These are phyloP conservation scores for Pythium dissimile DNA, from an alignment of 352 stramenopile species.

Conservation along the genomic window DNA sequence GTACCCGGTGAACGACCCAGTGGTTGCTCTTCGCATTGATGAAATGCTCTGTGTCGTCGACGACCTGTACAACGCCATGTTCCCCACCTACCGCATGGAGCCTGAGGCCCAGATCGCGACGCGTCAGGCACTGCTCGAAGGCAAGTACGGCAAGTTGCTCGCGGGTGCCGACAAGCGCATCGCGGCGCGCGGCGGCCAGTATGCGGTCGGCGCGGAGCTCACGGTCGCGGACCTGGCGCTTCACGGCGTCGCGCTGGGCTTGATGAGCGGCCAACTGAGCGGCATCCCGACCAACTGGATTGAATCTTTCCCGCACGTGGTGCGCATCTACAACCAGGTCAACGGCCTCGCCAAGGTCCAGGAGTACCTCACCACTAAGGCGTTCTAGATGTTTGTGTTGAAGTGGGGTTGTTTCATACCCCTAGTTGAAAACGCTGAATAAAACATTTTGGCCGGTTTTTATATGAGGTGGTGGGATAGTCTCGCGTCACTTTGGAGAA, in stretches of 20 bases:
- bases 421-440: not conserved
- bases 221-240: conserved; percentile 34
- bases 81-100: conserved; percentile 19
- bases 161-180: conserved; percentile 9
- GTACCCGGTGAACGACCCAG: conserved; percentile 30
- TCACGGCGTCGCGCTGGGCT: conserved; percentile 19
- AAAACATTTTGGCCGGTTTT: not conserved
- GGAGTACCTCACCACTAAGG: conserved; percentile 28
- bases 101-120: conserved; percentile 8
- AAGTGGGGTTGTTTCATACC: not conserved
- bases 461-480: no score
- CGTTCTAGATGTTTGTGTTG: conserved; percentile 2
- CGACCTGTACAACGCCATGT: conserved; percentile 17
- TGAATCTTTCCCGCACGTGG: conserved; percentile 23
- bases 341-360: conserved; percentile 31
- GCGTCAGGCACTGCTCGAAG: conserved; percentile 12
- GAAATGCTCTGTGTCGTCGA: conserved; percentile 24
- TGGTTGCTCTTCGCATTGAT: conserved; percentile 24
- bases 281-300: conserved; percentile 25
- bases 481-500: no score
- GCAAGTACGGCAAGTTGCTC: conserved; percentile 3
- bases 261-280: conserved; percentile 23
- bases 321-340: conserved; percentile 26
- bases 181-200: conserved; percentile 9
- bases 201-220: conserved; percentile 17